Evolutionary conservation across 2,329 filamentous ascomycete genomes (phyloP).

Genomic region (Balansia obtecta): DNA sequence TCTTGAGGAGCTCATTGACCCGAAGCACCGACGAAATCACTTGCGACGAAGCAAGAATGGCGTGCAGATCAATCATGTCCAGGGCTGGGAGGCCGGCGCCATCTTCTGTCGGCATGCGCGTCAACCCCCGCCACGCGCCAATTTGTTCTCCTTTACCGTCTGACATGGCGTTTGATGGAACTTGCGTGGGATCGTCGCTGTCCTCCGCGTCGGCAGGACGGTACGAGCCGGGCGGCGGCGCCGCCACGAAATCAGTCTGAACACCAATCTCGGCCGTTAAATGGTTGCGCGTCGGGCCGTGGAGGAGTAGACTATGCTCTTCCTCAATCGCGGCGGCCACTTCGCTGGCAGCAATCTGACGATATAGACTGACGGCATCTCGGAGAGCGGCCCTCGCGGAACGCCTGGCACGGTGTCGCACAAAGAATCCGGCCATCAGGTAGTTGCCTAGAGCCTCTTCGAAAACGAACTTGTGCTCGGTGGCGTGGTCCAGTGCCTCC

Average conservation of each 20-base stretch:
- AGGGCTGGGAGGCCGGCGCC: conserved; percentile 57
- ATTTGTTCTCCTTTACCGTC: conserved; percentile 46
- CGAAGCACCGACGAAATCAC: conserved; percentile 68
- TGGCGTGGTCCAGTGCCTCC: conserved; percentile 57
- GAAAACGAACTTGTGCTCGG: conserved; percentile 52
- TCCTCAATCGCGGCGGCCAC: conserved; percentile 56
- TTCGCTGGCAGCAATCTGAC: conserved; percentile 55
- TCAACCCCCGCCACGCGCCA: conserved; percentile 50
- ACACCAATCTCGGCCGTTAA: conserved; percentile 50
- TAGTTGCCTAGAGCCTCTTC: conserved; percentile 66
- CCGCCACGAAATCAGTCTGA: conserved; percentile 59
- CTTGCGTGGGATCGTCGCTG: conserved; percentile 27
- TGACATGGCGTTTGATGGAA: conserved; percentile 30
- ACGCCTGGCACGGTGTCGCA: conserved; percentile 50
- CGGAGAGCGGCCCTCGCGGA: conserved; percentile 57
- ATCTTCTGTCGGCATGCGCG: conserved; percentile 40
- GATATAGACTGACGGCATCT: conserved; percentile 56
- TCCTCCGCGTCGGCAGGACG: conserved; percentile 33
- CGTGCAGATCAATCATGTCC: conserved; percentile 73
- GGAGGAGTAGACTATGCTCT: conserved; percentile 55
- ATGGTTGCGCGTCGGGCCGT: conserved; percentile 45
- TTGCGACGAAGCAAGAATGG: conserved; percentile 67
- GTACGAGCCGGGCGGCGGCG: conserved; percentile 40
- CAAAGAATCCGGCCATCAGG: conserved; percentile 59
- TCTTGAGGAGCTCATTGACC: conserved; percentile 63